Conservation (phyloP, 345 rosid species). For the Rhodamnia rubescens region DNA sequence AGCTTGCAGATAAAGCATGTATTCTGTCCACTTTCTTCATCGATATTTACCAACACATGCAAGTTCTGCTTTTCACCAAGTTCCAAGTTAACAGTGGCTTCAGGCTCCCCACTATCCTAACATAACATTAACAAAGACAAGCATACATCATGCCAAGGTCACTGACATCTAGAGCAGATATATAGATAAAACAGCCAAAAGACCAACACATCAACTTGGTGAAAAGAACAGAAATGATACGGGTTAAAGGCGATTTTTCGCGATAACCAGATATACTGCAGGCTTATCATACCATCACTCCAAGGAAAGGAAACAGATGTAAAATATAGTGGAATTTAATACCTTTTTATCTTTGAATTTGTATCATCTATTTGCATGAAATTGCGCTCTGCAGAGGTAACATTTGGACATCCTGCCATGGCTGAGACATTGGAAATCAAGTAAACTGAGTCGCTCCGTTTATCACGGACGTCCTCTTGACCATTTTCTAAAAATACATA, state of each 20-base stretch:
- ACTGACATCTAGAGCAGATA: background rate
- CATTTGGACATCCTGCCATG: conserved; percentile 13
- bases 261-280: background rate
- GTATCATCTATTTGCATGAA: conserved; percentile 15
- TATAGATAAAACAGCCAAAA: background rate
- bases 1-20: conserved; percentile 28
- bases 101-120: conserved; percentile 52
- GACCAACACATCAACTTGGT: background rate
- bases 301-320: background rate
- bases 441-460: background rate
- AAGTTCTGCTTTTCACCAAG: conserved; percentile 11
- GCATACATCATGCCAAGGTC: conserved; percentile 3
- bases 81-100: conserved; percentile 15
- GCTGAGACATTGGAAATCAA: conserved; percentile 3
- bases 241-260: background rate
- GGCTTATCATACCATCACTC: background rate
- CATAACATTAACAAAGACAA: conserved; percentile 25
- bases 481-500: conserved; percentile 18
- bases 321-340: background rate
- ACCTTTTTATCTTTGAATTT: conserved; percentile 46
- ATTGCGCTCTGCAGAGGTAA: conserved; percentile 8
- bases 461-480: conserved; percentile 17
- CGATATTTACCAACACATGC: conserved; percentile 3
- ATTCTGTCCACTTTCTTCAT: conserved; percentile 5
- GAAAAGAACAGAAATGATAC: background rate